Evolutionary conservation across 2,329 filamentous ascomycete species (phyloP).

Genomic region (Aspergillus bombycis): DNA sequence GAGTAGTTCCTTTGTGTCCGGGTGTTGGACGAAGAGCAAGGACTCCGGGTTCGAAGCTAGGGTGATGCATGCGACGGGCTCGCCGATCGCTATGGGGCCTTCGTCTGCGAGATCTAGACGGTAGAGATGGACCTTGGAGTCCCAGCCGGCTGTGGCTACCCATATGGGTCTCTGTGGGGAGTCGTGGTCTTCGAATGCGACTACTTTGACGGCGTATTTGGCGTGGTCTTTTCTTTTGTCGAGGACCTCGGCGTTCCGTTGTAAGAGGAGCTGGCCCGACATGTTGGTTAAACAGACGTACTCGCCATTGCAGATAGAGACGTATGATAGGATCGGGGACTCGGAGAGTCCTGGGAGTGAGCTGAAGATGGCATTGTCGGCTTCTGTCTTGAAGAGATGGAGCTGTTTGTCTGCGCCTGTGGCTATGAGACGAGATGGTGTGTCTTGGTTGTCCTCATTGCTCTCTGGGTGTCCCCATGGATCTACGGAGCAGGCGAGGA

Average conservation of each 20-base stretch:
- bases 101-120: constrained; percentile 21
- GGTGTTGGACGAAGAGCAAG: constrained; percentile 56
- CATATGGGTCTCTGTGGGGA: constrained; percentile 30
- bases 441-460: constrained; percentile 10
- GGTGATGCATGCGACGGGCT: constrained; percentile 32
- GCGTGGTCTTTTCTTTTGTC: constrained; percentile 58
- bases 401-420: constrained; percentile 53
- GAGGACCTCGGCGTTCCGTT: constrained; percentile 47
- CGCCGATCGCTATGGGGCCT: constrained; percentile 25
- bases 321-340: constrained; percentile 57
- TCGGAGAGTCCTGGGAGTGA: constrained; percentile 35
- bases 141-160: constrained; percentile 65
- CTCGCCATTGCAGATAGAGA: constrained; percentile 43
- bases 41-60: constrained; percentile 60
- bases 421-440: constrained; percentile 41
- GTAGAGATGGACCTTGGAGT: constrained; percentile 60
- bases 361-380: constrained; percentile 21
- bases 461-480: constrained; percentile 30
- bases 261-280: constrained; percentile 60
- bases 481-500: constrained; percentile 55
- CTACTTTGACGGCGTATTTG: constrained; percentile 62
- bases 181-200: constrained; percentile 39
- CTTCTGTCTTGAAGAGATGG: constrained; percentile 45
- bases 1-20: constrained; percentile 51
- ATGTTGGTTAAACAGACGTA: constrained; percentile 60